A percentile compares a stretch with the other conserved stretches of the same genome.
phyloP scores from a whole-genome alignment of 1,139 yeast species.

The Scheffersomyces parashehatae region DNA sequence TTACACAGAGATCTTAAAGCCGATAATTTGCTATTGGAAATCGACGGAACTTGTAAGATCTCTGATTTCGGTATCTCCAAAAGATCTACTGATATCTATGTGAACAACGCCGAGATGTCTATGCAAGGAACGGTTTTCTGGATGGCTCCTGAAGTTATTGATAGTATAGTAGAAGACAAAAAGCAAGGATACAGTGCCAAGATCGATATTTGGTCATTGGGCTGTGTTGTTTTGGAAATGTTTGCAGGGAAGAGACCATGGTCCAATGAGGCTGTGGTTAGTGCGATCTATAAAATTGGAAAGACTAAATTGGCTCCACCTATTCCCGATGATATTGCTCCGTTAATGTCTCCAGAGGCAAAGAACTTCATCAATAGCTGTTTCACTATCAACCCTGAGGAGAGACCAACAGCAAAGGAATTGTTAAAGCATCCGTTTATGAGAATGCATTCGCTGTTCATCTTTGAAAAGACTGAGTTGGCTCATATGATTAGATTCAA shows the following conservation, averaged over 20 bases:
- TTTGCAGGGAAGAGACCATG: constrained; percentile 83
- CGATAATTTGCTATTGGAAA: constrained; percentile 83
- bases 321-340: constrained; percentile 81
- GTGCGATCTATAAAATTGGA: constrained; percentile 76
- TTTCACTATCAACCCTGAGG: constrained; percentile 77
- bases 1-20: constrained; percentile 96
- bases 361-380: constrained; percentile 72
- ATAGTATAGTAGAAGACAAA: constrained; percentile 69
- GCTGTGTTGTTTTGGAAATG: constrained; percentile 97
- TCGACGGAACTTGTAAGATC: constrained; percentile 93
- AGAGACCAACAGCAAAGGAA: constrained; percentile 83
- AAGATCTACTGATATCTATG: constrained; percentile 80
- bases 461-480: constrained; percentile 64
- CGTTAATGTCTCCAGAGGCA: constrained; percentile 63
- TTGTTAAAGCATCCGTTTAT: constrained; percentile 68
- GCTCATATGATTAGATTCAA: constrained; percentile 46
- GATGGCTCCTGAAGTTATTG: constrained; percentile 99
- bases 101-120: constrained; percentile 92
- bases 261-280: constrained; percentile 77
- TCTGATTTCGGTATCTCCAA: constrained; percentile 97
- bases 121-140: constrained; percentile 95
- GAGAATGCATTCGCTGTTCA: constrained; percentile 45
- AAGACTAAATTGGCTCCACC: constrained; percentile 87
- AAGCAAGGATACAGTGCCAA: constrained; percentile 96
- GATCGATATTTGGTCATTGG: constrained; percentile 89